Evolutionary conservation across 805 yeast genomes (phyloP), one percentile per base, ranked within the genome.

Genomic region (Spathaspora passalidarum): DNA sequence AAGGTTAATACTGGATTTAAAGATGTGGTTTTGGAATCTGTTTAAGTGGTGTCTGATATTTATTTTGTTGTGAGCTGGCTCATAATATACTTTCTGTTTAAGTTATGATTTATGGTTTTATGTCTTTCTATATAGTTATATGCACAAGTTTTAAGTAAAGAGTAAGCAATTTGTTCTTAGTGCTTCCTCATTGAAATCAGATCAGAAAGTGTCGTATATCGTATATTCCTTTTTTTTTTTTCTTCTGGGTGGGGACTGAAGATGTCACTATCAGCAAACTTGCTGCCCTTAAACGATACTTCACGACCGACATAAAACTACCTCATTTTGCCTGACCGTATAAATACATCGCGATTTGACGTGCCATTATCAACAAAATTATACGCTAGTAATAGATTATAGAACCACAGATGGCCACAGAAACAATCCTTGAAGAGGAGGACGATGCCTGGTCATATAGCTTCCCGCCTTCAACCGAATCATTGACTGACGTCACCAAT

Each of bases 21-120:
- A 83, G 99, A 92, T 76, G 97, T 88, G 75, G 89, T 94, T 73
- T 89, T 94, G 77, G 98, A 92, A 83, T 72, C 92, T 71, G 98
- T 92, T 72, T 92, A 36, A 22, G 32, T 26, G 10, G 32, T 26
- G 32, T 26, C 13, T n/a, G 10, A 26, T 26, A 26, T 26, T 26
- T 26, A 26, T 10, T 36, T 18, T 36, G 5, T n/a, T 7, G 21
- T 17, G 19, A 29, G 34, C 34, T 4, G 34, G 34, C 34, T 29
- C n/a, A 29, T 26, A 4, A 7, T 26, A 13, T 29, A n/a, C 14
- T 29, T 29, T 29, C 7, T 29, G 17, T 29, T 29, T n/a, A n/a
- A n/a, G n/a, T 13, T 29, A n/a, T 11, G 16, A 29, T 11, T 26
- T 26, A 26, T n/a, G n/a, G n/a, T n/a, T n/a, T n/a, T n/a, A n/a